A percentile compares a stretch with the other conserved stretches of the same genome.
Evolutionary conservation across 177 flowering plant genomes (phyloP).

Genomic region (Vitis hybrid): DNA sequence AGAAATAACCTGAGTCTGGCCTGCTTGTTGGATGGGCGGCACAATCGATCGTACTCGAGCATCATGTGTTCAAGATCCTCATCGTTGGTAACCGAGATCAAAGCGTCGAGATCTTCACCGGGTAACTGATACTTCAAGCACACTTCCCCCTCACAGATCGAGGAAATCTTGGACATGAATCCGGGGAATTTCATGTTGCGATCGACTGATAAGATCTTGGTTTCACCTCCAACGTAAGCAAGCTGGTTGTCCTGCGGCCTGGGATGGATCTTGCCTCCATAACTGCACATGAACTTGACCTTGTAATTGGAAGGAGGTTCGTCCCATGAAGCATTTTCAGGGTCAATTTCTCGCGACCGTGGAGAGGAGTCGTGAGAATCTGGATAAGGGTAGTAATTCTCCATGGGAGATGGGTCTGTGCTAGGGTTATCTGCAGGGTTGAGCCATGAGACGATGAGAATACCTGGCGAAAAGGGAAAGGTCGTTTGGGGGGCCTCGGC

Average conservation of each 20-base stretch:
- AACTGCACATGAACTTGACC: constrained; percentile 81
- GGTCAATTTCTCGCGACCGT: constrained; percentile 52
- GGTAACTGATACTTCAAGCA: constrained; percentile 80
- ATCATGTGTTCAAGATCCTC: constrained; percentile 90
- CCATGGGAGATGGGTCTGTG: constrained; percentile 25
- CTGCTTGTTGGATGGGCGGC: constrained; percentile 51
- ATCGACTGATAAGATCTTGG: constrained; percentile 75
- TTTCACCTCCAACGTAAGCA: constrained; percentile 74
- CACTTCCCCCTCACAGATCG: constrained; percentile 35
- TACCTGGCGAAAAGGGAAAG: too few species aligned
- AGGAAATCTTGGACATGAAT: constrained; percentile 41
- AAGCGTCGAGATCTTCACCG: constrained; percentile 79
- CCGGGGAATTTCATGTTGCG: constrained; percentile 42
- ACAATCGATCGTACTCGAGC: constrained; percentile 73
- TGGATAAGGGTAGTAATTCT: constrained; percentile 54
- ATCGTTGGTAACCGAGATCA: constrained; percentile 77
- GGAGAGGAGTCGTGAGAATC: constrained; percentile 71
- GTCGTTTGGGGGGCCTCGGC: neutral
- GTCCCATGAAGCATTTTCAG: constrained; percentile 51
- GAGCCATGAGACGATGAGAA: neutral
- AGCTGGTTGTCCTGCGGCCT: constrained; percentile 73
- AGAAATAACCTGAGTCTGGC: constrained; percentile 66
- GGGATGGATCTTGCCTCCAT: constrained; percentile 77
- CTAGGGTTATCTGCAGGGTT: neutral
- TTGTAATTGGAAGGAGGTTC: constrained; percentile 40